Conservation (phyloP, 352 stramenopile genomes). For the Pythium chondricola region DNA sequence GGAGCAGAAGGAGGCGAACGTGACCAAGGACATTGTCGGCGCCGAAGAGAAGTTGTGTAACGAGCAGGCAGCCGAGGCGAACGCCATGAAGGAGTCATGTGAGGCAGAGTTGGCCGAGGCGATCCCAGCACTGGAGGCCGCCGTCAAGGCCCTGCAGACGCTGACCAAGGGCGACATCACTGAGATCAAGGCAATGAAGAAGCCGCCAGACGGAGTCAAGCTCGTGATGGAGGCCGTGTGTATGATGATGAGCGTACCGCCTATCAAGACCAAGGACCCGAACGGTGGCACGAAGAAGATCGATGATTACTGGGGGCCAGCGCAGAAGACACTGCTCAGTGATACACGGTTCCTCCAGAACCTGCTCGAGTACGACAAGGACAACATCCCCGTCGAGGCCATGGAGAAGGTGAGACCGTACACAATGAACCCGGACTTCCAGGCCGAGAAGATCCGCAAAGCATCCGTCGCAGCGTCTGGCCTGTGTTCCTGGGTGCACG, state of each 20-base stretch:
- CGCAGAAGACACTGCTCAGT: conserved; percentile 90
- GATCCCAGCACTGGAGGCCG: conserved; percentile 89
- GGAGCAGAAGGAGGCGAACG: conserved; percentile 87
- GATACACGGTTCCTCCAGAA: conserved; percentile 92
- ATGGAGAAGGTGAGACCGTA: conserved; percentile 89
- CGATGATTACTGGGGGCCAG: conserved; percentile 92
- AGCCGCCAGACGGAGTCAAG: conserved; percentile 92
- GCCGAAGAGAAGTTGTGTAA: conserved; percentile 84
- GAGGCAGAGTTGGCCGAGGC: conserved; percentile 90
- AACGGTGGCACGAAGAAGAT: conserved; percentile 89
- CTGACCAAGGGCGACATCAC: conserved; percentile 93
- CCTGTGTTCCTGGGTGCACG: conserved; percentile 93
- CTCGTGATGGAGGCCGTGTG: conserved; percentile 93
- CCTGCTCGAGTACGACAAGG: conserved; percentile 94
- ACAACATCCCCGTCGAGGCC: conserved; percentile 89
- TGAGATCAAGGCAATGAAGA: conserved; percentile 97
- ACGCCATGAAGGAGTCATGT: conserved; percentile 87
- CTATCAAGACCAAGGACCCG: conserved; percentile 90
- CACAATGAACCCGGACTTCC: conserved; percentile 86
- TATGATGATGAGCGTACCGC: conserved; percentile 93
- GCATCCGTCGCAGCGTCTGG: conserved; percentile 91
- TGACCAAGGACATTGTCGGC: conserved; percentile 75
- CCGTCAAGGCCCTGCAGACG: conserved; percentile 88
- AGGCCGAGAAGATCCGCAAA: conserved; percentile 92
- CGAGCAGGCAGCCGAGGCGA: conserved; percentile 82